A percentile compares a stretch with the other conserved stretches of the same genome.
These are phyloP conservation scores for Colletotrichum nymphaeae DNA, from an alignment of 2,329 filamentous ascomycete genomes.

Conservation along the genomic window DNA sequence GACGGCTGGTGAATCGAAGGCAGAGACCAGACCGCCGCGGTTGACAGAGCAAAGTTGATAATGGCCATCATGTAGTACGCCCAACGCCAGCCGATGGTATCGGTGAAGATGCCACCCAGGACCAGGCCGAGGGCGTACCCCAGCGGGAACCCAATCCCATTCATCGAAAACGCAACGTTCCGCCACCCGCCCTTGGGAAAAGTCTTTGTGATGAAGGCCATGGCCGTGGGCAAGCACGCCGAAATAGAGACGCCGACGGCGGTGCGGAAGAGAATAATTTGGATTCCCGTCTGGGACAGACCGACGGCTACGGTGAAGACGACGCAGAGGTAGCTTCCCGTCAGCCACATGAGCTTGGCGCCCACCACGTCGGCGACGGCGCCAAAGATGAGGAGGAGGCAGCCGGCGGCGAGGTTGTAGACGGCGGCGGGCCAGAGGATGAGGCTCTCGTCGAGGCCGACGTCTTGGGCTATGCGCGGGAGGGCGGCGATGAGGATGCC, in stretches of 20 bases:
- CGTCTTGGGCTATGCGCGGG: constrained; percentile 50
- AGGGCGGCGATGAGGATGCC: constrained; percentile 51
- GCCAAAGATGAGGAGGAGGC: constrained; percentile 49
- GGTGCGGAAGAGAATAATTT: constrained; percentile 51
- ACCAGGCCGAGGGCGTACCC: constrained; percentile 62
- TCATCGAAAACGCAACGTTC: constrained; percentile 55
- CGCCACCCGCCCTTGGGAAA: constrained; percentile 49
- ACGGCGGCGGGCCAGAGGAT: constrained; percentile 48
- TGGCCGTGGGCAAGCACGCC: constrained; percentile 51
- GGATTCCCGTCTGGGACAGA: constrained; percentile 45
- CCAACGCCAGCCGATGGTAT: constrained; percentile 60
- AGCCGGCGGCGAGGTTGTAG: constrained; percentile 43
- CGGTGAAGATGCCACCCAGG: constrained; percentile 60
- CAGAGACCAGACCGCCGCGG: constrained; percentile 50
- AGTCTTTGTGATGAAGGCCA: constrained; percentile 50
- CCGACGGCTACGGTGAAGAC: constrained; percentile 49
- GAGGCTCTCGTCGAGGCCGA: constrained; percentile 43
- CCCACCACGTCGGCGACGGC: constrained; percentile 51
- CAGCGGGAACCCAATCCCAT: constrained; percentile 57
- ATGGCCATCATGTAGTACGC: constrained; percentile 54
- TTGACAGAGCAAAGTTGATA: constrained; percentile 50
- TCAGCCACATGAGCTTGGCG: constrained; percentile 46
- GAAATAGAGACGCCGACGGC: constrained; percentile 49
- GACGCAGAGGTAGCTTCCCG: constrained; percentile 46
- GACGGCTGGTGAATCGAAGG: constrained; percentile 41